A percentile compares a stretch with the other conserved stretches of the same genome.
phyloP scores from a whole-genome alignment of 345 rosid species.

The Linum tenue region DNA sequence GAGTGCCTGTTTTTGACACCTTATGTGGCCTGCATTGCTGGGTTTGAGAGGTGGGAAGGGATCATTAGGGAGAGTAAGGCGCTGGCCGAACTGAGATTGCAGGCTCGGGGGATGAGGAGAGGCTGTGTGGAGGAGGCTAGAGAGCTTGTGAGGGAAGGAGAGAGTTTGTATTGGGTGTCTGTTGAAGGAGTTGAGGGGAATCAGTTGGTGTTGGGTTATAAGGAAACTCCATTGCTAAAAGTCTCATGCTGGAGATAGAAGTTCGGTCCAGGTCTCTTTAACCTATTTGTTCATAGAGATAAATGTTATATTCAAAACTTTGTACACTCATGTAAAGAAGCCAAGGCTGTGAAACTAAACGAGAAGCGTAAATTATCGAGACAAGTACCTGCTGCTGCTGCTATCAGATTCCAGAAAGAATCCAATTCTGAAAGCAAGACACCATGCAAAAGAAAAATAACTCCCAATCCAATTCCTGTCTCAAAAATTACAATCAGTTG shows the following conservation, averaged over 20 bases:
- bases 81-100: slow-evolving; percentile 17
- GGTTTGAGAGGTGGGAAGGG: slow-evolving; percentile 14
- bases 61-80: slow-evolving; percentile 6
- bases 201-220: slow-evolving; percentile 25
- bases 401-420: too few relatives aligned
- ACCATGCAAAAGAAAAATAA: too few relatives aligned
- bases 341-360: too few relatives aligned
- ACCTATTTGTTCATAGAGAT: too few relatives aligned
- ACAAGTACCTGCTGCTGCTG: too few relatives aligned
- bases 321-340: too few relatives aligned
- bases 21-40: slow-evolving; percentile 14
- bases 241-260: slow-evolving; percentile 30
- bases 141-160: slow-evolving; percentile 27
- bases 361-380: too few relatives aligned
- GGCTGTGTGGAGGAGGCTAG: slow-evolving; percentile 21
- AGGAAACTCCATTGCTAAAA: slow-evolving; percentile 25
- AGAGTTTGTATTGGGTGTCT: slow-evolving; percentile 21
- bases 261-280: too few relatives aligned
- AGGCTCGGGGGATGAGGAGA: slow-evolving; percentile 18
- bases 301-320: too few relatives aligned
- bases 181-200: slow-evolving; percentile 17
- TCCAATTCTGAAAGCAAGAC: too few relatives aligned
- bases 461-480: too few relatives aligned
- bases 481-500: too few relatives aligned
- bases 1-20: slow-evolving; percentile 32